Base-by-base conservation (phyloP, 257 asterid genomes). In the Solanum gandarillasii region DNA sequence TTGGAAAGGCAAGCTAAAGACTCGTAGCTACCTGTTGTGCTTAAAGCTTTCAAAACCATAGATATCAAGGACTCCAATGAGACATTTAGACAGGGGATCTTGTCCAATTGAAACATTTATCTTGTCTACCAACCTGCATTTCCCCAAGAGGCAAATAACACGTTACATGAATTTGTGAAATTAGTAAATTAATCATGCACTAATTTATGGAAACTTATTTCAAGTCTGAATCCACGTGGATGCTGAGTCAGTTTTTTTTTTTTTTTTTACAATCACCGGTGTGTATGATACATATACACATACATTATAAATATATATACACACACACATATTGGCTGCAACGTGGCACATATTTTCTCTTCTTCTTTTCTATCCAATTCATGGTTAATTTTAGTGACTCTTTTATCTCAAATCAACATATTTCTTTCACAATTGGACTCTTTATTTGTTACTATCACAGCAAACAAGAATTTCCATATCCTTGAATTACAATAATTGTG, bases 11-110 rank as follows among this genome's bases (percentile, higher is more conserved):
- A 46, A 65, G 68, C 41, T 79, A 35, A 18, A 88, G 68, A 65
- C 27, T 60, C 39, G 18, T 81, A 76, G 60, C 82, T 87, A 95
- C 99, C 99, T 96, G 92, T 96, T 96, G 91, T 95, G 93, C 91
- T 96, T 95, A 91, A 96, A 96, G 95, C 99, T 95, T 89, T 96
- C 99, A 79, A 96, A 96, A 90, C 99, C 98, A 91, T 96, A 96
- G 75, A 96, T 96, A 87, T 96, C 99, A 86, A 96, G 98, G 83
- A 96, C 98, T 89, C 99, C 99, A 90, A 96, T 96, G 88, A 96
- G 92, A 89, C 88, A 92, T 90, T 91, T 95, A 70, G 99, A 96
- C 36, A 83, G 90, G 55, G 91, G 62, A 91, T 95, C 99, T 89
- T 96, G 99, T 89, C 99, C 99, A 89, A 96, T 96, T 86, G 99